Conservation (phyloP, 129 eudicot species). For the Arctium lappa region DNA sequence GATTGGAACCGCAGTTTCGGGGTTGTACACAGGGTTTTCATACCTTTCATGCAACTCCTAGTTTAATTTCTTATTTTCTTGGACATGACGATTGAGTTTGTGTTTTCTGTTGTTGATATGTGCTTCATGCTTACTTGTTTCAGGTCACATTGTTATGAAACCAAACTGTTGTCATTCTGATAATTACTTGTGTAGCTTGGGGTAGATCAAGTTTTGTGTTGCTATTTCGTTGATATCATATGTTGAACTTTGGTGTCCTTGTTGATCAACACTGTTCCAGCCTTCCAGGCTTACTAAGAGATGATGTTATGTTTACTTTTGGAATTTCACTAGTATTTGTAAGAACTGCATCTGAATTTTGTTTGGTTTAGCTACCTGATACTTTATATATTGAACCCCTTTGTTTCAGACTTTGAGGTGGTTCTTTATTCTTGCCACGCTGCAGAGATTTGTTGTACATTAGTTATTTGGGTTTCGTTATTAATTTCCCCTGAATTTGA, state of each 20-base stretch:
- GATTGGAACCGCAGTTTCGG: neutral
- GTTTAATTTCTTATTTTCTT: neutral
- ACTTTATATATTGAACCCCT: neutral
- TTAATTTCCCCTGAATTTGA: neutral
- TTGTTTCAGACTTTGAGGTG: neutral
- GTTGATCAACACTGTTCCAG: constrained; percentile 2
- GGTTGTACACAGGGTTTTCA: neutral
- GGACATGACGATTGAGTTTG: neutral
- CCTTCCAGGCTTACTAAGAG: neutral
- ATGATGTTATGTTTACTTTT: neutral
- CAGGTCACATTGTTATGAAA: neutral
- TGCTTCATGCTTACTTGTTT: neutral
- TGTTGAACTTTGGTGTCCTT: neutral
- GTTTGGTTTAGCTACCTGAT: neutral
- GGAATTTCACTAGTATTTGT: neutral
- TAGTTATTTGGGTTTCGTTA: neutral
- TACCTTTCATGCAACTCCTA: neutral
- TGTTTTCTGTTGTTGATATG: neutral
- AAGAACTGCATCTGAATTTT: neutral
- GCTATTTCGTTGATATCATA: neutral
- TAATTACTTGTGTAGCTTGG: constrained; percentile 10
- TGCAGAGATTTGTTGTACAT: neutral
- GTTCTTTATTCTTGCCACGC: neutral
- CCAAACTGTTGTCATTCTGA: neutral
- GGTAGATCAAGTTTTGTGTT: neutral